Evolutionary conservation across 192 early-diverging fungal species (phyloP).

Genomic region (Glomus cerebriforme): DNA sequence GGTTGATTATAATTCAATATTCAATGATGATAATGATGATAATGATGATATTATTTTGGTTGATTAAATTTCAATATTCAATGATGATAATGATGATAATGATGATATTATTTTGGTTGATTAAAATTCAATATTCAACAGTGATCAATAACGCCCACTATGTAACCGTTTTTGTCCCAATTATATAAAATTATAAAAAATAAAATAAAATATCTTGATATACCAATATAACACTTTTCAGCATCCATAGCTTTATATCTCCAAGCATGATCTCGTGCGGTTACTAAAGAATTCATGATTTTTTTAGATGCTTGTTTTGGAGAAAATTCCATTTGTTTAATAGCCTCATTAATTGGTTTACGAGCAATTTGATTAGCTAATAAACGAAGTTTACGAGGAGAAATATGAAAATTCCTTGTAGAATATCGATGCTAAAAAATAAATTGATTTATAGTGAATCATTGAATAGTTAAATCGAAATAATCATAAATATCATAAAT

Average conservation of each 20-base stretch:
- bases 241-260: constrained; percentile 66
- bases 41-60: no score
- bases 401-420: constrained; percentile 68
- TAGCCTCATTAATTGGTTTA: constrained; percentile 68
- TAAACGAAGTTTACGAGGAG: constrained; percentile 71
- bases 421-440: constrained; percentile 52
- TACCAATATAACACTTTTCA: constrained; percentile 59
- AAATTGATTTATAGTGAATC: background rate
- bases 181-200: background rate
- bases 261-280: constrained; percentile 68
- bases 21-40: no score
- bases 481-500: no score
- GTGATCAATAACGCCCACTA: no score
- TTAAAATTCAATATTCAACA: no score
- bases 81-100: no score
- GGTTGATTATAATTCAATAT: no score
- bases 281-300: constrained; percentile 66
- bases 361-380: constrained; percentile 72
- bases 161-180: no score
- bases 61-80: no score
- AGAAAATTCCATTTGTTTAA: constrained; percentile 78
- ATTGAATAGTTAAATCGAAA: background rate
- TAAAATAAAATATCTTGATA: constrained; percentile 13
- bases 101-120: no score
- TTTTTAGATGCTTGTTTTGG: constrained; percentile 63